These are phyloP conservation scores for Cordyceps cateniannulata DNA, from an alignment of 2,329 filamentous ascomycete genomes.

Conservation along the genomic window DNA sequence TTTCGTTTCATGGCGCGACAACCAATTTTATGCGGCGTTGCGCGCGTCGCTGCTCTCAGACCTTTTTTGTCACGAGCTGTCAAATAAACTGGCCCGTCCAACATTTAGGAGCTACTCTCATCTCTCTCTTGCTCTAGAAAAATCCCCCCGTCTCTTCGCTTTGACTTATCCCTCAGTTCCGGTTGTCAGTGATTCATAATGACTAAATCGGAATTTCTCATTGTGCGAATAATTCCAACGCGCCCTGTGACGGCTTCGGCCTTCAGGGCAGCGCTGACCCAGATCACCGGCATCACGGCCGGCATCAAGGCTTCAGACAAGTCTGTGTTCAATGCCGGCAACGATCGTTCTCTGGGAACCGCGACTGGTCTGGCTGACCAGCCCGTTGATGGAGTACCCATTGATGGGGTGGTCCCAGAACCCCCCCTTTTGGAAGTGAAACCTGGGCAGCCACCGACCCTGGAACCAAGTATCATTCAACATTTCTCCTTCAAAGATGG, in stretches of 20 bases:
- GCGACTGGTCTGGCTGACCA: conserved; percentile 5
- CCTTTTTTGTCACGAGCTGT: background rate
- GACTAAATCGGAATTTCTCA: conserved; percentile 5
- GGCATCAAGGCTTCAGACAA: conserved; percentile 4
- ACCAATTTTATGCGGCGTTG: background rate
- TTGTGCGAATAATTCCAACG: conserved; percentile 11
- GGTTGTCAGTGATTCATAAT: background rate
- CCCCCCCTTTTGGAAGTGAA: background rate
- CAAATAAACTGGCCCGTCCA: background rate
- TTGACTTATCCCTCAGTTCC: no score
- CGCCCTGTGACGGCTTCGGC: background rate
- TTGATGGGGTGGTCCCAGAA: background rate
- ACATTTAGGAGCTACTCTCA: background rate
- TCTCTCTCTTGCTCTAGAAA: background rate
- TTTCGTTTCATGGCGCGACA: background rate
- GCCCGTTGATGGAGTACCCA: background rate
- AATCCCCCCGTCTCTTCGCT: background rate
- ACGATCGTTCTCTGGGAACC: conserved; percentile 1
- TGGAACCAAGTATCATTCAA: conserved; percentile 4
- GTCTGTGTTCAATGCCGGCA: background rate
- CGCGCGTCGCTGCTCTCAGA: background rate
- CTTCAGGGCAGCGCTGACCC: conserved; percentile 1
- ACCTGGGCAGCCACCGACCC: background rate
- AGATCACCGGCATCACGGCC: no score
- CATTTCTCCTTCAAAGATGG: background rate